Percentiles rank a stretch among this genome's conserved stretches.
phyloP scores from a whole-genome alignment of 805 yeast species.

The Nakazawaea pomicola region DNA sequence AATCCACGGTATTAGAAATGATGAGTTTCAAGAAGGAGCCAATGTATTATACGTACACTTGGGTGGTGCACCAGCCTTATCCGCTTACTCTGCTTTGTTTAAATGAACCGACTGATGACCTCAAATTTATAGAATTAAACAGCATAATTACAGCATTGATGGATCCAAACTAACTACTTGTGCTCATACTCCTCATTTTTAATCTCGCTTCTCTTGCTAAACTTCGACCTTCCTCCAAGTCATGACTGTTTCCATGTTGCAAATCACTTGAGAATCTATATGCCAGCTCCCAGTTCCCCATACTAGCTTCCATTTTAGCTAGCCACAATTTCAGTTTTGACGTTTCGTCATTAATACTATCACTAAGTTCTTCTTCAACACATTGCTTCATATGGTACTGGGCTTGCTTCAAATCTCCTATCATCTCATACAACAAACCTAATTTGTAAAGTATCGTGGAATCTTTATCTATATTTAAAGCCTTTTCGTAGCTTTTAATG shows the following conservation, averaged over 20 bases:
- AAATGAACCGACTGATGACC: slow-evolving; percentile 4
- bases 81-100: slow-evolving; percentile 21
- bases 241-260: slow-evolving; percentile 71
- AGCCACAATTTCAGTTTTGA: slow-evolving; percentile 84
- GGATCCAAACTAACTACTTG: neutral
- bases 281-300: slow-evolving; percentile 60
- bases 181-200: slow-evolving; percentile 30
- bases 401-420: slow-evolving; percentile 49
- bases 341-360: slow-evolving; percentile 68
- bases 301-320: slow-evolving; percentile 59
- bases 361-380: slow-evolving; percentile 56
- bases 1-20: slow-evolving; percentile 22
- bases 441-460: slow-evolving; percentile 56
- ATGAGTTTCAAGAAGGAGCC: slow-evolving; percentile 23
- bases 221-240: slow-evolving; percentile 83
- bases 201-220: slow-evolving; percentile 75
- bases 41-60: slow-evolving; percentile 26
- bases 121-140: no score
- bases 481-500: slow-evolving; percentile 75
- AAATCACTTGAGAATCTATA: slow-evolving; percentile 69
- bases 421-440: slow-evolving; percentile 60
- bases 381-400: slow-evolving; percentile 62
- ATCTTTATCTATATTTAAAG: slow-evolving; percentile 49
- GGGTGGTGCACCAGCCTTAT: slow-evolving; percentile 29
- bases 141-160: no score